Base-by-base conservation (phyloP, 257 asterid species). In the Prunella vulgaris region DNA sequence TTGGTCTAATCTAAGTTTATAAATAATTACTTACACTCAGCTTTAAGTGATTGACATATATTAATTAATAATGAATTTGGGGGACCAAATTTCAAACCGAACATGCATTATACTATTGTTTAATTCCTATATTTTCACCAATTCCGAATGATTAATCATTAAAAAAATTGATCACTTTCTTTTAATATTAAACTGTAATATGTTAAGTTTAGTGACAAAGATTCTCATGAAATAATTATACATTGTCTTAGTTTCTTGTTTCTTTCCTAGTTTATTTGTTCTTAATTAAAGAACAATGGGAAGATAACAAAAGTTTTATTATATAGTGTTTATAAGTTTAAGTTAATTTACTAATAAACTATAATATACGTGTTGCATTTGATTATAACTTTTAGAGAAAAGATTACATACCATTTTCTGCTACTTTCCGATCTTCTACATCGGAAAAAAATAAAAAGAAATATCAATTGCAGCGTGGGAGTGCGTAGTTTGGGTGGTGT, bases 181-280 rank as follows among this genome's bases (percentile, higher is more conserved):
- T 51, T 25, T 18, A 13, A 24, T 25, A 60, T 20, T 62, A 24
- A 51, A 10, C 25, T 46, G 68, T 58, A n/a, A n/a, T n/a, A n/a
- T n/a, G n/a, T 63, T 32, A 33, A 64, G 46, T 70, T 65, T 22
- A 56, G 72, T 65, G 76, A 76, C 80, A 76, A 57, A 56, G 69
- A 76, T 76, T 64, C 75, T 64, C 59, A 24, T 42, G 15, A 66
- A 59, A 59, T 15, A 18, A 1, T 7, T 56, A 17, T 35, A n/a
- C 10, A 24, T 44, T 57, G 60, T 70, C 74, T 30, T 46, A 5
- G 3, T 42, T 15, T 20, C 44, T 48, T 30, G 62, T 38, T 57
- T n/a, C 12, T 6, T 37, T 57, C 57, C 58, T n/a, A 9, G 12
- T 28, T 30, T 32, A 6, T 32, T 48, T 71, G 28, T 18, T 49